phyloP scores from a whole-genome alignment of 2,329 filamentous ascomycete species.

The Beauveria asiatica region DNA sequence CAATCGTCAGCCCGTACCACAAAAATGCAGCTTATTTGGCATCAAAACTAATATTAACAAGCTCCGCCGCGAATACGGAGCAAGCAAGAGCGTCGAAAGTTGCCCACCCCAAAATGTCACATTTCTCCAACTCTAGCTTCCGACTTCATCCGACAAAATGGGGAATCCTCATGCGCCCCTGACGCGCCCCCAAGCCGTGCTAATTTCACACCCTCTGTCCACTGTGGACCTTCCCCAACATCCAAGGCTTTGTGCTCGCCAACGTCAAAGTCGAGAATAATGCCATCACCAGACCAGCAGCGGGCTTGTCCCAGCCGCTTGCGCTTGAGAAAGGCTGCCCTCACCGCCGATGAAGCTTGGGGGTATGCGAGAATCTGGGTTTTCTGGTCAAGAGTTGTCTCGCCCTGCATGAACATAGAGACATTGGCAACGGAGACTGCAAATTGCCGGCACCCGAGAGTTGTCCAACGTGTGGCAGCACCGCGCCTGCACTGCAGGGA shows the following conservation, averaged over 20 bases:
- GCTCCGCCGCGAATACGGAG: background rate
- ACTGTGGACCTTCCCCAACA: slow-evolving; percentile 4
- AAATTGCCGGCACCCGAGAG: slow-evolving; percentile 7
- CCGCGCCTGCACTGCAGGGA: background rate
- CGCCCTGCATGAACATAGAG: background rate
- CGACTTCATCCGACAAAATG: slow-evolving; percentile 11
- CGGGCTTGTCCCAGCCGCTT: background rate
- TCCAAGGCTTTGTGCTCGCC: background rate
- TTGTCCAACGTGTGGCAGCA: background rate
- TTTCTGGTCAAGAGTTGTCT: too few species aligned
- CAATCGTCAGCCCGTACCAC: background rate
- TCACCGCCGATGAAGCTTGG: background rate
- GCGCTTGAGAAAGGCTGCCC: background rate
- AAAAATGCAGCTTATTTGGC: slow-evolving; percentile 7
- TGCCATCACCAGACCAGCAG: background rate
- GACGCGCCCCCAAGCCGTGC: background rate
- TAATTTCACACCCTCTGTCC: slow-evolving; percentile 2
- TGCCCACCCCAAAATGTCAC: background rate
- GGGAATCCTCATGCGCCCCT: slow-evolving; percentile 8
- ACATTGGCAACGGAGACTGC: background rate
- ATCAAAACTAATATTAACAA: background rate
- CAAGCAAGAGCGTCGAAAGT: background rate
- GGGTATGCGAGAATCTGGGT: background rate
- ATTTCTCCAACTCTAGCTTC: slow-evolving; percentile 9
- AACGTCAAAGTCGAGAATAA: background rate